phyloP scores from a whole-genome alignment of 352 stramenopile genomes.

The Phytophthora litchii region DNA sequence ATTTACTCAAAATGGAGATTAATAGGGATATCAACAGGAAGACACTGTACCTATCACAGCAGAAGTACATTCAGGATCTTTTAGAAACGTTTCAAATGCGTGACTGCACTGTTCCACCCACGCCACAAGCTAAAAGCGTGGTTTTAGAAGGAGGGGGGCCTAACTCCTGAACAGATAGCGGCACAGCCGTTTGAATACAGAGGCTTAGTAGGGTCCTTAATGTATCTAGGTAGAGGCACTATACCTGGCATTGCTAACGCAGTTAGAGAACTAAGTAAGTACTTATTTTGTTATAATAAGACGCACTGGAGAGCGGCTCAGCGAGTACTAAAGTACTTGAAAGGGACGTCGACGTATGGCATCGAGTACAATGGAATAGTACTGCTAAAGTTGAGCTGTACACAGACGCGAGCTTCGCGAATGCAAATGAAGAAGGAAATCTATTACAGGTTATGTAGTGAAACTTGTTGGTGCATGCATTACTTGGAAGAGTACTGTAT shows the following conservation, averaged over 20 bases:
- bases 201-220: conserved; percentile 10
- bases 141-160: conserved; percentile 4
- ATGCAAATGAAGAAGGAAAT: conserved; percentile 13
- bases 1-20: conserved; percentile 19
- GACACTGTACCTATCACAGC: background rate
- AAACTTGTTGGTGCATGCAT: conserved; percentile 18
- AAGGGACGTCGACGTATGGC: conserved; percentile 16
- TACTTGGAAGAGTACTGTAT: conserved; percentile 16
- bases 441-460: conserved; percentile 6
- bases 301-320: background rate
- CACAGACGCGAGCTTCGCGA: conserved; percentile 19
- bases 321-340: conserved; percentile 16
- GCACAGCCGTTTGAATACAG: conserved; percentile 14
- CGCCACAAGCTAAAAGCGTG: conserved; percentile 12
- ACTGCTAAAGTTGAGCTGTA: conserved; percentile 4
- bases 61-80: conserved; percentile 13
- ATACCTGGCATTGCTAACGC: conserved; percentile 11
- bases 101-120: conserved; percentile 1
- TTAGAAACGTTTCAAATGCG: conserved; percentile 10
- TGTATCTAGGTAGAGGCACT: conserved; percentile 13
- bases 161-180: background rate
- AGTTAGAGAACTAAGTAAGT: conserved; percentile 17
- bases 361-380: conserved; percentile 11
- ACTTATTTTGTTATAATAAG: conserved; percentile 21
- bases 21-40: conserved; percentile 2